Percentiles rank a stretch among this genome's conserved stretches.
Evolutionary conservation across 306 rosid species (phyloP).

Genomic region (Rosa persica): DNA sequence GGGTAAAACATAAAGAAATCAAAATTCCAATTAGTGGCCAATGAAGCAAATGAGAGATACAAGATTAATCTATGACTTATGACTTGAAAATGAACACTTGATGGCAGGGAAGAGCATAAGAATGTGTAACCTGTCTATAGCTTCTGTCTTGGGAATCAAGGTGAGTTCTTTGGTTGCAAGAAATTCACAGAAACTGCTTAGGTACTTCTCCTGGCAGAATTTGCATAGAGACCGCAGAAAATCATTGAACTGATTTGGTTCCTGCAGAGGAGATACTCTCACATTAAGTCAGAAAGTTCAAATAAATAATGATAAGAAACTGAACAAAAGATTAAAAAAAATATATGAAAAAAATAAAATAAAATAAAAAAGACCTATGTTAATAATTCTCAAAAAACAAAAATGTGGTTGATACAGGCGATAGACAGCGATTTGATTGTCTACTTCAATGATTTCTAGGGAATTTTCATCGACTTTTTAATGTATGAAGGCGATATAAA

Average conservation of each 20-base stretch:
- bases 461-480: background rate
- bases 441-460: background rate
- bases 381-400: background rate
- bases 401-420: background rate
- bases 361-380: background rate
- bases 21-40: slow-evolving; percentile 16
- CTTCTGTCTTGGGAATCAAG: slow-evolving; percentile 74
- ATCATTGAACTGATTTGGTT: slow-evolving; percentile 84
- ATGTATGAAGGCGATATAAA: background rate
- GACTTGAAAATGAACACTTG: slow-evolving; percentile 3
- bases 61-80: background rate
- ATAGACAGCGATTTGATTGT: background rate
- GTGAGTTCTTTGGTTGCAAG: slow-evolving; percentile 60
- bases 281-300: background rate
- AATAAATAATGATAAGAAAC: background rate
- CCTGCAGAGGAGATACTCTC: slow-evolving; percentile 41
- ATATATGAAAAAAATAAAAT: no score
- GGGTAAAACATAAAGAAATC: slow-evolving; percentile 16
- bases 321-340: background rate
- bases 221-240: slow-evolving; percentile 56
- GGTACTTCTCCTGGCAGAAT: slow-evolving; percentile 56
- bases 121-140: slow-evolving; percentile 67
- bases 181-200: slow-evolving; percentile 53
- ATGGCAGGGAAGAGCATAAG: slow-evolving; percentile 13
- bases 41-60: background rate